Evolutionary conservation across 208 protist genomes (phyloP).

Genomic region (Trypanosoma lewisi): DNA sequence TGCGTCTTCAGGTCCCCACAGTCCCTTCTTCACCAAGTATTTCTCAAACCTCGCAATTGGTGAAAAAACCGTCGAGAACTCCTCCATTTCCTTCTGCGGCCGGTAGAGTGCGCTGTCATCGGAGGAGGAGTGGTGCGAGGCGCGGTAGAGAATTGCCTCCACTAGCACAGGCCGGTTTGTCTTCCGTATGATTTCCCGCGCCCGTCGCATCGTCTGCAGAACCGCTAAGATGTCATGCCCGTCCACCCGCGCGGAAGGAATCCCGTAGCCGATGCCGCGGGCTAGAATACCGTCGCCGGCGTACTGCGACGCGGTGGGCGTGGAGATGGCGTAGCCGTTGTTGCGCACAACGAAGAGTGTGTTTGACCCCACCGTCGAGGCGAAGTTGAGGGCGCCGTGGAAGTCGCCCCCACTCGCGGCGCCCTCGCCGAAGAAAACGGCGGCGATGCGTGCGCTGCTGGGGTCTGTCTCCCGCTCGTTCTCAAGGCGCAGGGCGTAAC

Average conservation of each 20-base stretch:
- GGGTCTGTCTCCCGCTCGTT: slow-evolving; percentile 45
- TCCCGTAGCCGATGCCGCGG: slow-evolving; percentile 81
- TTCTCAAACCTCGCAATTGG: slow-evolving; percentile 73
- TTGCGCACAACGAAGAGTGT: slow-evolving; percentile 95
- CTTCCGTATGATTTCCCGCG: slow-evolving; percentile 81
- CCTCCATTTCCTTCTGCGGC: slow-evolving; percentile 51
- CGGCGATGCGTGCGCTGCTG: slow-evolving; percentile 46
- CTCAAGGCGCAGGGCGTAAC: slow-evolving; percentile 92
- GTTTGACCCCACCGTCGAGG: slow-evolving; percentile 88
- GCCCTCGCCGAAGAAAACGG: slow-evolving; percentile 97
- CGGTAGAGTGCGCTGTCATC: slow-evolving; percentile 94
- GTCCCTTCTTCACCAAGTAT: slow-evolving; percentile 47
- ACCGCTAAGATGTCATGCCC: slow-evolving; percentile 96
- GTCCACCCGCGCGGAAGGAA: slow-evolving; percentile 93
- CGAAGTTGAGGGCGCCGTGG: slow-evolving; percentile 97
- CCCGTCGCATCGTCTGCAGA: slow-evolving; percentile 84
- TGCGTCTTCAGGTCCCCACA: slow-evolving; percentile 64
- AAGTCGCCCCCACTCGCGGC: slow-evolving; percentile 97
- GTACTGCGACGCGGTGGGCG: slow-evolving; percentile 94
- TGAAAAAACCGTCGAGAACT: slow-evolving; percentile 47
- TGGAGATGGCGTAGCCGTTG: slow-evolving; percentile 97
- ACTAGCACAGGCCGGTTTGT: slow-evolving; percentile 90
- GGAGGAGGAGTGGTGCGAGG: slow-evolving; percentile 94
- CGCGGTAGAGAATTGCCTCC: slow-evolving; percentile 97
- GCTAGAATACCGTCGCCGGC: slow-evolving; percentile 91